Evolutionary conservation across 495 filamentous ascomycete species (phyloP).

Genomic region (Cudoniella acicularis): DNA sequence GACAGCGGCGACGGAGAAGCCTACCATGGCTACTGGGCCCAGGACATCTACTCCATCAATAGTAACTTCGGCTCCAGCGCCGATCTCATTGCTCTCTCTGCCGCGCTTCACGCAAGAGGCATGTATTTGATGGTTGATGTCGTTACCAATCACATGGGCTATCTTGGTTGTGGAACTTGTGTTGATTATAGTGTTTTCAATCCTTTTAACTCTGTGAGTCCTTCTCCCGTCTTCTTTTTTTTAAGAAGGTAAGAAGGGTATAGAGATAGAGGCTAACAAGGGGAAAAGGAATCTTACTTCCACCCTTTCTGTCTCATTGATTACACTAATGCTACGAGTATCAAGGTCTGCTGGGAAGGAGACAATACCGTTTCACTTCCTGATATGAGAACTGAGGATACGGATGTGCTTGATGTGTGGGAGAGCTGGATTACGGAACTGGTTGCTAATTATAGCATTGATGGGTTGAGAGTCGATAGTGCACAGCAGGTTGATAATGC

Average conservation of each 20-base stretch:
- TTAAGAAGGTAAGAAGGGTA: no score
- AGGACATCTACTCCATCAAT: constrained; percentile 63
- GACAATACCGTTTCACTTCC: constrained; percentile 59
- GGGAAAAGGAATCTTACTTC: constrained; percentile 50
- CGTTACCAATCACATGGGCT: constrained; percentile 76
- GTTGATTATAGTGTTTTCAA: constrained; percentile 61
- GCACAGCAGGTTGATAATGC: constrained; percentile 66
- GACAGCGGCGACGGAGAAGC: constrained; percentile 49
- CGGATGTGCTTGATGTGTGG: constrained; percentile 53
- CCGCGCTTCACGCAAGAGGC: constrained; percentile 55
- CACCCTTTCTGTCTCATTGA: constrained; percentile 66
- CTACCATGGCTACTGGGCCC: constrained; percentile 78
- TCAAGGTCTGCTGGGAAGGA: constrained; percentile 40
- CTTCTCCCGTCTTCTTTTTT: background rate
- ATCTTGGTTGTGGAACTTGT: constrained; percentile 45
- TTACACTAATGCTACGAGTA: constrained; percentile 52
- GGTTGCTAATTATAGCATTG: constrained; percentile 67
- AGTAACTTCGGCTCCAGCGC: constrained; percentile 61
- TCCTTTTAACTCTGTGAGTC: constrained; percentile 55
- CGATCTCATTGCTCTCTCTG: constrained; percentile 58
- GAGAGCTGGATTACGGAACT: constrained; percentile 62
- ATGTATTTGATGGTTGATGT: constrained; percentile 82
- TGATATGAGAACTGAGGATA: constrained; percentile 64
- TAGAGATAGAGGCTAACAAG: no score
- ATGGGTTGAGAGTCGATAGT: constrained; percentile 76